Conservation (phyloP, 1,284 basidiomycete genomes). For the Exobasidium cylindrosporum region DNA sequence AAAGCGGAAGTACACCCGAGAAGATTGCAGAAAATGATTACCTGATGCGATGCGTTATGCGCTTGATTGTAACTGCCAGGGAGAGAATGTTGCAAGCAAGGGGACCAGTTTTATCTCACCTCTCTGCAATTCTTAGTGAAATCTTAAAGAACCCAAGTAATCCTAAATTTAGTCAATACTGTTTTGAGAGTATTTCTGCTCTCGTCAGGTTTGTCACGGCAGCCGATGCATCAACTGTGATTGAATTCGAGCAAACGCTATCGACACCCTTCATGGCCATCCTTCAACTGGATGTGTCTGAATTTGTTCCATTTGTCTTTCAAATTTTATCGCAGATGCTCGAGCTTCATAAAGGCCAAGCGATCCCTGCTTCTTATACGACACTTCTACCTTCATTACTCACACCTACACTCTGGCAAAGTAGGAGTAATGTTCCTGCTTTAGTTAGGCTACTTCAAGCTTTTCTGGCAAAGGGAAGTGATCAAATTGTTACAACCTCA, state of each 20-base stretch:
- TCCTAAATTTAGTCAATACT: conserved; percentile 94
- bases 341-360: conserved; percentile 65
- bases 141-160: conserved; percentile 96
- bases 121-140: conserved; percentile 77
- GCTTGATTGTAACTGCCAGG: conserved; percentile 83
- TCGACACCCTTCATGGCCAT: conserved; percentile 80
- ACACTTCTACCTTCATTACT: conserved; percentile 78
- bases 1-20: conserved; percentile 77
- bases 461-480: conserved; percentile 72
- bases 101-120: conserved; percentile 68
- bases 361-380: conserved; percentile 74
- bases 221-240: conserved; percentile 66
- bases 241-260: conserved; percentile 75
- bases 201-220: conserved; percentile 77
- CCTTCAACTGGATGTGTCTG: conserved; percentile 83
- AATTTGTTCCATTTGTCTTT: conserved; percentile 96
- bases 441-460: conserved; percentile 84
- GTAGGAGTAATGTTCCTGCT: conserved; percentile 92
- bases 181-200: conserved; percentile 90
- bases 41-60: conserved; percentile 97
- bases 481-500: conserved; percentile 68
- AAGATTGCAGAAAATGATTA: conserved; percentile 98
- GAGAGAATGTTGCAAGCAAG: conserved; percentile 71
- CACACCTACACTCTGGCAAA: conserved; percentile 83
- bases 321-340: conserved; percentile 96